Evolutionary conservation across 495 filamentous ascomycete species (phyloP), one percentile per base, ranked within the genome.

Genomic region (Sporormia fimetaria): DNA sequence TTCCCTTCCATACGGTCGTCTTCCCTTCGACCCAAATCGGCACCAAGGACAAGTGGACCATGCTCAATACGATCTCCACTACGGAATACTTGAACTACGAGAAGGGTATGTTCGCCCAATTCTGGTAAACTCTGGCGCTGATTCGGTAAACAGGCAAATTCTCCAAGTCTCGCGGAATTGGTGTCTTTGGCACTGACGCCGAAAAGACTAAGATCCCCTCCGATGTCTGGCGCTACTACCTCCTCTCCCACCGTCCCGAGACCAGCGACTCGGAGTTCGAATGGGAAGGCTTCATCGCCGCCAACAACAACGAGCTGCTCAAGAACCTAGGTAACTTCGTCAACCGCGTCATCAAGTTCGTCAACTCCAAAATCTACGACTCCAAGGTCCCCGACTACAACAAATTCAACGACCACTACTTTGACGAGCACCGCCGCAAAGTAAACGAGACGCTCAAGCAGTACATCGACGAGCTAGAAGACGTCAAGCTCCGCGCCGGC

Each of bases 41-140:
- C 30, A 87, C 88, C 1, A 62, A 69, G 28, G 76, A 92, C 44
- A 73, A 75, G 36, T 98, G 90, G 90, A 96, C 88, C 25, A 84
- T 78, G 74, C 70, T 94, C 34, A 80, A 90, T 60, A 81, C 84
- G 48, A 64, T 98, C 23, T 87, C 80, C 22, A 87, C 87, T 0
- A 90, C 87, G 0, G 90, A 98, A 55, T 98, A 96, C 56, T 69
- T 96, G 36, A 93, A 93, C 62, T 98, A 98, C 57, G 90, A 95
- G 63, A 77, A 75, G n/a, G n/a, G n/a, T n/a, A n/a, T n/a, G n/a
- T n/a, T n/a, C n/a, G n/a, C 12, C 12, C 12, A n/a, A n/a, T 27
- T 27, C 12, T 27, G 7, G 25, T 12, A 27, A 27, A n/a, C 12
- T 27, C 7, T 27, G 12, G 25, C 12, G 25, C 25, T 27, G 25